A percentile compares a stretch with the other conserved stretches of the same genome.
These are phyloP conservation scores for Dioszegia aurantiaca DNA, from an alignment of 768 basidiomycete genomes.

Conservation along the genomic window DNA sequence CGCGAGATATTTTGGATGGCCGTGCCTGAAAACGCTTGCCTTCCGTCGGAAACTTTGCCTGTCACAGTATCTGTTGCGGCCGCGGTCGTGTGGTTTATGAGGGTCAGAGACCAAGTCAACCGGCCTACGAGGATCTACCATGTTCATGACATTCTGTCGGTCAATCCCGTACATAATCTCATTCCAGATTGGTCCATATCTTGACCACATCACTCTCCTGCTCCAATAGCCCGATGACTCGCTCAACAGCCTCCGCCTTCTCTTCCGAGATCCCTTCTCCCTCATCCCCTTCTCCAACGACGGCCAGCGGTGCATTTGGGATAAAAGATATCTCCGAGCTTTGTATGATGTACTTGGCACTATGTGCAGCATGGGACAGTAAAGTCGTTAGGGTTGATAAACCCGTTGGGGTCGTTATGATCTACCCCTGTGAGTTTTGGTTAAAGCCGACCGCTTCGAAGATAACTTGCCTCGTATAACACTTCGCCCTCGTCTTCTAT, in stretches of 20 bases:
- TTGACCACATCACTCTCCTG: constrained; percentile 44
- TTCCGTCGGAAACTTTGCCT: no score
- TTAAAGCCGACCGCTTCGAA: background rate
- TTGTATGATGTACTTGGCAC: constrained; percentile 21
- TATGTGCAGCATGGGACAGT: constrained; percentile 15
- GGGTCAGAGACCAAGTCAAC: no score
- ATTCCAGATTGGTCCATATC: constrained; percentile 49
- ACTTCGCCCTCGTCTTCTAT: constrained; percentile 24
- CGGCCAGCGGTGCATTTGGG: constrained; percentile 24
- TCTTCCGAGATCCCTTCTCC: constrained; percentile 39
- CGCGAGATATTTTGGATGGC: background rate
- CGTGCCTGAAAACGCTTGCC: background rate
- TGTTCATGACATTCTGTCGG: no score
- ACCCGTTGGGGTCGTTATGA: constrained; percentile 26
- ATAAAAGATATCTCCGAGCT: constrained; percentile 41
- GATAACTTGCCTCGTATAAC: constrained; percentile 32
- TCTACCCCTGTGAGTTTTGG: constrained; percentile 9
- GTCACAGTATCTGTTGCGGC: no score
- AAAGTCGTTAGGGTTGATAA: constrained; percentile 15
- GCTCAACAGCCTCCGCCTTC: constrained; percentile 29
- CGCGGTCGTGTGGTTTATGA: no score
- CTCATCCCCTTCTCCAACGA: constrained; percentile 23
- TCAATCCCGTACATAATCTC: background rate
- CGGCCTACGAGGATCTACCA: no score
- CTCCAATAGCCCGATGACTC: constrained; percentile 42